These are phyloP conservation scores for Sclerotinia sclerotiorum DNA, from an alignment of 2,329 filamentous ascomycete species.

Conservation along the genomic window DNA sequence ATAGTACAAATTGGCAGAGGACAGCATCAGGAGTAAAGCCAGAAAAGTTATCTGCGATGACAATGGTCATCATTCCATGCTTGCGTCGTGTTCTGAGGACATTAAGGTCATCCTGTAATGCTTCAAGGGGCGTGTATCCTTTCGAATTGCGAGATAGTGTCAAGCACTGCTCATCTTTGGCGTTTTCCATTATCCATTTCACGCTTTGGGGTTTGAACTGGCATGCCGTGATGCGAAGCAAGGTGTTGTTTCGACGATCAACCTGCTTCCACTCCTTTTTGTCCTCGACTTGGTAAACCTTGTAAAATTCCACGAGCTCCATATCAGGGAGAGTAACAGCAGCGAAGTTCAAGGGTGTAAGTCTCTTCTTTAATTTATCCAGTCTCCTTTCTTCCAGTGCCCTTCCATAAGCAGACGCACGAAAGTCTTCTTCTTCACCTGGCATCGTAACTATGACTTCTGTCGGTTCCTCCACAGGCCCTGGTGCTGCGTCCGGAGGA, in stretches of 20 bases:
- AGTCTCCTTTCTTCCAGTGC: conserved; percentile 25
- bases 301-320: conserved; percentile 29
- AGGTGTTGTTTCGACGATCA: conserved; percentile 26
- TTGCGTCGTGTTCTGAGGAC: conserved; percentile 30
- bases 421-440: conserved; percentile 14
- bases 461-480: not conserved
- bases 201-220: conserved; percentile 25
- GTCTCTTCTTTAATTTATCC: conserved; percentile 1
- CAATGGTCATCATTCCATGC: conserved; percentile 26
- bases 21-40: conserved; percentile 38
- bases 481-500: conserved; percentile 18
- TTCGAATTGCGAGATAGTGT: conserved; percentile 36
- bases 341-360: conserved; percentile 20
- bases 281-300: not conserved
- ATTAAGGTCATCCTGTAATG: conserved; percentile 35
- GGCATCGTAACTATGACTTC: conserved; percentile 23
- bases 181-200: conserved; percentile 39
- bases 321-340: conserved; percentile 25
- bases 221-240: conserved; percentile 29
- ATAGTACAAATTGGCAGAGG: conserved; percentile 37
- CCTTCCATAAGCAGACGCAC: conserved; percentile 22
- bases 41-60: conserved; percentile 40
- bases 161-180: conserved; percentile 25
- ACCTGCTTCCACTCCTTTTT: conserved; percentile 24
- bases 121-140: conserved; percentile 42